Percentiles rank a stretch among this genome's conserved stretches.
Evolutionary conservation across 2,329 filamentous ascomycete genomes (phyloP).

Genomic region (Botryotinia globosa): DNA sequence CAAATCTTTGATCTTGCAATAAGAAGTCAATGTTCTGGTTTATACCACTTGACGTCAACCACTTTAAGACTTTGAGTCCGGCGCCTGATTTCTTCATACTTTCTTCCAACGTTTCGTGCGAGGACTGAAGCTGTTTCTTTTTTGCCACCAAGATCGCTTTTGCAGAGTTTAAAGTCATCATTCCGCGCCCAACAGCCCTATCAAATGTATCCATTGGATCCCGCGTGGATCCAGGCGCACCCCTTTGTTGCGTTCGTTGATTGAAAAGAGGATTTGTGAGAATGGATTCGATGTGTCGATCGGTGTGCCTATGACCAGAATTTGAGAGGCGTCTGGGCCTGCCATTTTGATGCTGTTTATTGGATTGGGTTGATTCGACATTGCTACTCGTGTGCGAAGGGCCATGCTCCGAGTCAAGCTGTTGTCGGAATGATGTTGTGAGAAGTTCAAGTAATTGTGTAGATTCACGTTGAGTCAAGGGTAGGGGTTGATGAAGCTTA

Average conservation of each 20-base stretch:
- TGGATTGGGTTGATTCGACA: neutral
- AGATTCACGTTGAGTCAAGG: conserved; percentile 56
- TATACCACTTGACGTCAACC: conserved; percentile 35
- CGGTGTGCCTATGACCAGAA: conserved; percentile 35
- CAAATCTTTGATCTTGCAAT: conserved; percentile 25
- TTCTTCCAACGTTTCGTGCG: conserved; percentile 26
- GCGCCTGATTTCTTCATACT: conserved; percentile 36
- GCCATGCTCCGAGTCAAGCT: conserved; percentile 56
- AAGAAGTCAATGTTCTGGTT: conserved; percentile 32
- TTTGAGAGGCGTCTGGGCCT: conserved; percentile 27
- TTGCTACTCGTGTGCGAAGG: conserved; percentile 35
- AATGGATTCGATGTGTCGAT: conserved; percentile 49
- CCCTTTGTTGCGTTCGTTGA: neutral
- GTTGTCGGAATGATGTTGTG: conserved; percentile 60
- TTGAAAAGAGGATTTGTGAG: conserved; percentile 50
- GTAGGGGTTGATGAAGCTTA: conserved; percentile 51
- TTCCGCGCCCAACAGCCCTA: conserved; percentile 34
- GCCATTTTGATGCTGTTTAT: conserved; percentile 16
- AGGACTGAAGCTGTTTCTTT: conserved; percentile 27
- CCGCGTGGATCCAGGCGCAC: neutral
- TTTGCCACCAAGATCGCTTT: conserved; percentile 30
- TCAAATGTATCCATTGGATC: conserved; percentile 38
- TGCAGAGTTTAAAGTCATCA: conserved; percentile 35
- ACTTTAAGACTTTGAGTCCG: conserved; percentile 36
- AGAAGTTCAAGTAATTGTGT: conserved; percentile 58